Base-by-base conservation (phyloP, 306 rosid genomes). In the Lathyrus tuberosus region DNA sequence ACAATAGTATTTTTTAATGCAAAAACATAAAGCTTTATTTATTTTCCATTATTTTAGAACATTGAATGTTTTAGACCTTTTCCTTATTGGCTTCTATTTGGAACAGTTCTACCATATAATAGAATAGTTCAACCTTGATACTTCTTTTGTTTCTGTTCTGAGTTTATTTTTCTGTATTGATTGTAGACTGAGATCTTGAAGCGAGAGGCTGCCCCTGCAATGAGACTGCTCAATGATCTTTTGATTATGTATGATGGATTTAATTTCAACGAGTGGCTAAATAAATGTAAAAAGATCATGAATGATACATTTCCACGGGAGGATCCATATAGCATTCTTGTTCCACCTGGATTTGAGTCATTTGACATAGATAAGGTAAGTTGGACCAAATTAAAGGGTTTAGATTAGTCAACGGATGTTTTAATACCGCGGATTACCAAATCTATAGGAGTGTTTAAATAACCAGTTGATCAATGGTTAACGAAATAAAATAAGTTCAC, bases 141-240 rank as follows among this genome's bases (percentile, higher is more conserved):
- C 12, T 49, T 4, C 8, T 73, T 71, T 37, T 26, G 20, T 70
- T 68, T 52, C 13, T 69, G 51, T 67, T 28, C 28, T 30, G 30
- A n/a, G 35, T 52, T 61, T 13, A 31, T 13, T 4, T 38, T 24
- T 67, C 37, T 69, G 9, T 53, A 69, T 9, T 59, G 41, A 51
- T 70, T 76, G 47, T 77, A 94, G 99, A 79, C 95, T 43, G 99
- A 94, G 82, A 91, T 94, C 76, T 81, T 88, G 85, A 94, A 88
- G 82, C 81, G 76, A 40, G 99, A 87, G 80, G 99, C 96, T 58
- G 78, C 91, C 65, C 95, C 89, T 51, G 95, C 97, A 49, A 94
- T 88, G 99, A 84, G 88, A 84, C 75, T 94, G 81, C 96, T 91
- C 71, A 88, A 94, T 40, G 96, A 94, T 60, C 97, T 94, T 67